Base-by-base conservation (phyloP, 2,329 filamentous ascomycete species). In the Nigrospora oryzae region DNA sequence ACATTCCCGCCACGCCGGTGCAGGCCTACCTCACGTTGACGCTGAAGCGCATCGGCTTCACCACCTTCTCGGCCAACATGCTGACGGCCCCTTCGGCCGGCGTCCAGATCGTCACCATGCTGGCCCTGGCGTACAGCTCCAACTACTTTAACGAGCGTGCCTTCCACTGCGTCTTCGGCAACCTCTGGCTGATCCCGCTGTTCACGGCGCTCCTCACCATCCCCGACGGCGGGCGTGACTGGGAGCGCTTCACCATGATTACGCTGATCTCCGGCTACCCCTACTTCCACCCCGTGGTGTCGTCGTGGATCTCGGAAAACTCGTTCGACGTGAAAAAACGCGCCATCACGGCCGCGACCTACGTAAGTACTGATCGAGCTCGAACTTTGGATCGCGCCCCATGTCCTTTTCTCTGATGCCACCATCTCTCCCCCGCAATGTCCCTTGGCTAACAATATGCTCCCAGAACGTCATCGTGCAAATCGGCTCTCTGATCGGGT, bases 51-150 rank as follows among this genome's bases (percentile, higher is more conserved):
- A 63, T 83, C 5, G 78, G 69, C 12, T 82, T 81, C 62, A 62
- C 62, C 40, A 78, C 76, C 2, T 76, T 84, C 55, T 62, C 77
- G 31, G 75, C 73, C 28, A 85, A 83, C 51, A 65, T 86, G 48
- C 69, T 85, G 17, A 78, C 78, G 1, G 81, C 83, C 13, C 78
- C 77, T 0, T 71, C 75, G 1, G 74, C 74, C 14, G 67, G 66
- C 0, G 59, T 81, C 1, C 78, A 79, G 55, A 79, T 81, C 48
- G 45, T 77, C 40, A 76, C 77, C 38, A 71, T 81, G 60, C 56
- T 81, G 14, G 56, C 65, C 2, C 67, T 76, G 47, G 74, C 77
- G 0, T 76, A 67, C 61, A 64, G 73, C 38, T 76, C 73, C 6
- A 74, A 80, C 45, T 66, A 70, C 46, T 74, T 77, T 49, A 72